Evolutionary conservation across 2,329 filamentous ascomycete species (phyloP), one percentile per base, ranked within the genome.

Genomic region (Hymenoscyphus repandus): DNA sequence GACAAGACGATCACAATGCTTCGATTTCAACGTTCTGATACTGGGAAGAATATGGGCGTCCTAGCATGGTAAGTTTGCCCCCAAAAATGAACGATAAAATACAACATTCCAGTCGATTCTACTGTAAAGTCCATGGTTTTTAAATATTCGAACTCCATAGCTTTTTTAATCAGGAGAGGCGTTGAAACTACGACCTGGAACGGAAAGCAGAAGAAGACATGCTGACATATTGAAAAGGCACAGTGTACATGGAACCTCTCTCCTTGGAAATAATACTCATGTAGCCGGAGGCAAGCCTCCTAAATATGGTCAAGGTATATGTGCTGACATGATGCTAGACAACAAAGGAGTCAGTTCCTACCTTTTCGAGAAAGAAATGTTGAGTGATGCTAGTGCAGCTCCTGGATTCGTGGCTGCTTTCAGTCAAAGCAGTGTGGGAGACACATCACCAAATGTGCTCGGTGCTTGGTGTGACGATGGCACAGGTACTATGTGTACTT

Each of bases 271-370:
- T 70, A 96, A 96, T 69, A 96, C 90, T 0, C 77, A 95, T 22
- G 80, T 93, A 44, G 84, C 90, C 3, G 91, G 89, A 32, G 58
- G 55, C 47, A 48, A 41, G 43, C 20, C 3, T 31, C 30, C 27
- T 31, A 2, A 9, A 12, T 11, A 42, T 22, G 6, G 4, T 27
- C 6, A 5, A 11, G 4, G 20, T 17, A 20, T 15, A 11, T n/a
- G 12, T 34, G 39, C 53, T 56, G 12, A 54, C 34, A 2, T 20
- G 9, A 10, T 22, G 11, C 10, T n/a, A 54, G 62, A 97, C 69
- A 97, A 97, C 74, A 97, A 97, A 70, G 92, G 91, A 9, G 88
- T 96, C 4, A 90, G 90, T 1, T 86, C 90, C 0, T 88, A 87
- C 64, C 73, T 96, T 10, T 85, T 96, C 49, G 92, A 97, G 65